Evolutionary conservation across 352 stramenopile genomes (phyloP), one percentile per base, ranked within the genome.

Genomic region (Pythium insidiosum): DNA sequence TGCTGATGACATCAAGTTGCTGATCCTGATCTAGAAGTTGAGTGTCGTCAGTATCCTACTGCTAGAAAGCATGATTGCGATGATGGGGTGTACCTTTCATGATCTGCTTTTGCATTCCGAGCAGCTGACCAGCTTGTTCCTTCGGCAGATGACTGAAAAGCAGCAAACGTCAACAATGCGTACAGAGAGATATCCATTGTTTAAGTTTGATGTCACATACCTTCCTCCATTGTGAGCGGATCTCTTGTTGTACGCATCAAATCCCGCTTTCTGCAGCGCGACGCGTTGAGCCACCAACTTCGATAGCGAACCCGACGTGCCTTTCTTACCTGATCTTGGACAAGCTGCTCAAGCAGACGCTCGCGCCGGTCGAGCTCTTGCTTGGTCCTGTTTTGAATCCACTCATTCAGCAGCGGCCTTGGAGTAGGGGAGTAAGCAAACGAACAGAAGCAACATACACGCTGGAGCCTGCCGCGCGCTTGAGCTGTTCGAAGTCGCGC

Each of bases 71-170:
- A 31, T 18, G 12, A 22, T n/a, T 36, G 5, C 19, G 23, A 38
- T 19, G 13, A 25, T 20, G 5, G 15, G n/a, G n/a, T 43, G 0
- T 4, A 79, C 73, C 69, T 65, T 89, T 90, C 78, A 94, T 94
- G 38, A 94, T 91, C 62, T 91, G 76, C 53, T 88, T 94, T 48
- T 94, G 81, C 68, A 94, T 88, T 36, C 68, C 74, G 18, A 94
- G 52, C 45, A 94, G 60, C 44, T 81, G 66, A 18, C 50, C 52
- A 5, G 61, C 53, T 28, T 74, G 59, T 5, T 82, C 64, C n/a
- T 49, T 30, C 2, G 51, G 26, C 10, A 48, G 45, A 45, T 75
- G 56, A 19, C 56, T 50, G 28, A 30, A 29, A 38, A 7, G 24
- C 41, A 10, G 12, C n/a, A 22, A 19, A 43, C 15, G 18, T 35